phyloP scores from a whole-genome alignment of 176 grass and related monocot species.

The Musa acuminata region DNA sequence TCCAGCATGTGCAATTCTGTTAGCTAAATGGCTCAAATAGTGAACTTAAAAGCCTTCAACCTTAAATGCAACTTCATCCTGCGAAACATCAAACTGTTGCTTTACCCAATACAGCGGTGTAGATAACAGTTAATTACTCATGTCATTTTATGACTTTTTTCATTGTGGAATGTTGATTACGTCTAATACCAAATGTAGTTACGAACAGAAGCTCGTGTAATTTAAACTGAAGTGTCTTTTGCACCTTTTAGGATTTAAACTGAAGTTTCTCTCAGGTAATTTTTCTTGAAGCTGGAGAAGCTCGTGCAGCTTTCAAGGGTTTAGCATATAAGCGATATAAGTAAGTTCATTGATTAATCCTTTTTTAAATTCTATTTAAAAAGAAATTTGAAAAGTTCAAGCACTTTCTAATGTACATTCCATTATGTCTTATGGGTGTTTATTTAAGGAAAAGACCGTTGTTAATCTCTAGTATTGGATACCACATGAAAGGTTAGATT shows the following conservation, averaged over 20 bases:
- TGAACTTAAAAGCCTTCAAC: neutral
- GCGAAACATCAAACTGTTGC: neutral
- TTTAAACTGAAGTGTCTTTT: no score
- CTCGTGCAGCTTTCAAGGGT: conserved; percentile 64
- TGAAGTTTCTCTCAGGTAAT: conserved; percentile 37
- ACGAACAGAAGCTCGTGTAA: no score
- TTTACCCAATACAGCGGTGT: neutral
- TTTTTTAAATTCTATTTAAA: neutral
- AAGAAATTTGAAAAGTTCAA: neutral
- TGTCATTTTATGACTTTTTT: no score
- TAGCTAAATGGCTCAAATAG: neutral
- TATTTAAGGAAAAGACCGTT: no score
- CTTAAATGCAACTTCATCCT: neutral
- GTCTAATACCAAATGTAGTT: neutral
- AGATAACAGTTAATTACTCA: no score
- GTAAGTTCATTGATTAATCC: conserved; percentile 28
- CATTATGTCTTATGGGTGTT: no score
- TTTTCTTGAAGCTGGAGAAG: conserved; percentile 82
- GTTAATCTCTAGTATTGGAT: no score
- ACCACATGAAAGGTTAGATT: no score
- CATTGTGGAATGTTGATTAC: neutral
- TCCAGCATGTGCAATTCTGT: neutral
- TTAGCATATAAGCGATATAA: conserved; percentile 86
- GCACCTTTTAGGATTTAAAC: neutral
- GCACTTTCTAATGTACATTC: neutral